Conservation (phyloP, 345 rosid species). For the Alliaria petiolata region DNA sequence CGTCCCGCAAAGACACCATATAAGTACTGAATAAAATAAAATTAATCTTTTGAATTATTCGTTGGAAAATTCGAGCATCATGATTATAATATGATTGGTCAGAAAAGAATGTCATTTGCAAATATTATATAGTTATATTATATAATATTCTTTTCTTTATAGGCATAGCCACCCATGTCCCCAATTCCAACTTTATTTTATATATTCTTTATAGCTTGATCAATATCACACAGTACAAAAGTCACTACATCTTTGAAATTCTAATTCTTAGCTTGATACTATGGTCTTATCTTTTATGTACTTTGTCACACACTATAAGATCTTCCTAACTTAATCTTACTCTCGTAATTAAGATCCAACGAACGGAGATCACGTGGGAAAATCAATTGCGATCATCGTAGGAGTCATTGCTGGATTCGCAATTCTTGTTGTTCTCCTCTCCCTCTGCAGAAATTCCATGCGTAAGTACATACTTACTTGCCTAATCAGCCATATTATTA, state of each 20-base stretch:
- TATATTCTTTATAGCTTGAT: conserved; percentile 27
- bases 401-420: conserved; percentile 74
- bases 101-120: conserved; percentile 17
- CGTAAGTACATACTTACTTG: conserved; percentile 30
- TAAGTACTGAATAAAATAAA: conserved; percentile 17
- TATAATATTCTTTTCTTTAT: conserved; percentile 23
- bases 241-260: neutral
- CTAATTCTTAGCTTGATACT: conserved; percentile 28
- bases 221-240: conserved; percentile 23
- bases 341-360: conserved; percentile 47
- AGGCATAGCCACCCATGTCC: conserved; percentile 30
- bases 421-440: conserved; percentile 66
- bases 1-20: neutral
- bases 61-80: conserved; percentile 25
- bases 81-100: conserved; percentile 34
- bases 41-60: conserved; percentile 18
- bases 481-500: neutral
- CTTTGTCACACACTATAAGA: neutral
- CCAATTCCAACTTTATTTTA: conserved; percentile 12
- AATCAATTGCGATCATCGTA: conserved; percentile 76
- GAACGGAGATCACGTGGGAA: conserved; percentile 59
- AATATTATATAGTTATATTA: neutral
- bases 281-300: neutral
- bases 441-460: conserved; percentile 58
- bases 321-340: neutral